Percentiles rank a stretch among this genome's conserved stretches.
These are phyloP conservation scores for Solanum hybrid DNA, from an alignment of 305 asterid species.

Conservation along the genomic window DNA sequence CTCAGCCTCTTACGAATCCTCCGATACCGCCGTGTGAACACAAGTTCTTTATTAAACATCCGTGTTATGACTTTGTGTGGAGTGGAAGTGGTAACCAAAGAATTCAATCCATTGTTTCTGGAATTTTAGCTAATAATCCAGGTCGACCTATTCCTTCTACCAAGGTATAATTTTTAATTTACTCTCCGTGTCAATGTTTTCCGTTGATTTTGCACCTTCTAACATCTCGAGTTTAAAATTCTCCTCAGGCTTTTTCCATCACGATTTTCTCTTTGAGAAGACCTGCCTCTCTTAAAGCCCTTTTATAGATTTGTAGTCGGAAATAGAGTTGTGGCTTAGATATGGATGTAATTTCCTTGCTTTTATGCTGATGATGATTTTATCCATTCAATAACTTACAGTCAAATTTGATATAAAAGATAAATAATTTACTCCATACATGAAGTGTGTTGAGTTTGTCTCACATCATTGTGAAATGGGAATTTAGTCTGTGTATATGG, in stretches of 20 bases:
- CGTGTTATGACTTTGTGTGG: constrained; percentile 35
- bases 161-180: constrained; percentile 14
- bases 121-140: constrained; percentile 27
- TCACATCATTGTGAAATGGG: neutral
- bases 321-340: neutral
- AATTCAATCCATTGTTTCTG: constrained; percentile 18
- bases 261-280: neutral
- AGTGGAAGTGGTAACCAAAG: constrained; percentile 21
- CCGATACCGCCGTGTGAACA: constrained; percentile 23
- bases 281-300: too few species aligned
- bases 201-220: neutral
- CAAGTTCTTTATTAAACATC: constrained; percentile 18
- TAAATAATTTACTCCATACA: neutral
- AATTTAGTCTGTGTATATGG: neutral
- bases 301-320: too few species aligned
- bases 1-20: neutral
- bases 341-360: too few species aligned
- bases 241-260: neutral
- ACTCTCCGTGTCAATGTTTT: too few species aligned
- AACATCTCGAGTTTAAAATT: neutral
- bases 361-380: too few species aligned
- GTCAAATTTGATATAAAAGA: neutral
- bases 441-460: neutral
- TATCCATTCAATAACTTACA: too few species aligned
- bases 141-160: constrained; percentile 21